Evolutionary conservation across 345 rosid genomes (phyloP).

Genomic region (Eucalyptus coolabah): DNA sequence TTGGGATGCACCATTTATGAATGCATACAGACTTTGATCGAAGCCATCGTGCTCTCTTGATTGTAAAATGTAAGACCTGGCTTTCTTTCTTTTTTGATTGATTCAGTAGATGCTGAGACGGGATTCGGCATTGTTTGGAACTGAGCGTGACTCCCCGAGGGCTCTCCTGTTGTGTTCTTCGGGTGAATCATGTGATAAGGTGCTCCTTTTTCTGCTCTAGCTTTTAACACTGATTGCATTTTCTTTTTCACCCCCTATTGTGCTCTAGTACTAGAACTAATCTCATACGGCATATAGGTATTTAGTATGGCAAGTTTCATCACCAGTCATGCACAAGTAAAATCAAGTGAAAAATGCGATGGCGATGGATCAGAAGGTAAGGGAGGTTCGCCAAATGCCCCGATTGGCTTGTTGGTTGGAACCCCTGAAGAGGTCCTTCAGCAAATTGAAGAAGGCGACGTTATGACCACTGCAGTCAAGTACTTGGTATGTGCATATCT

Average conservation of each 20-base stretch:
- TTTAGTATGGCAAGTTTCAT: conserved; percentile 72
- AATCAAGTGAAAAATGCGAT: conserved; percentile 59
- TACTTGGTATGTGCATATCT: conserved; percentile 30
- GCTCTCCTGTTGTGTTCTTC: conserved; percentile 84
- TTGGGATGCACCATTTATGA: neutral
- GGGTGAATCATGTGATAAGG: conserved; percentile 85
- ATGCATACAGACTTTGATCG: neutral
- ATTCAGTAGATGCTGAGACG: conserved; percentile 50
- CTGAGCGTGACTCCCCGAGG: conserved; percentile 70
- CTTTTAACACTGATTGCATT: neutral
- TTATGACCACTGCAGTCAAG: conserved; percentile 71
- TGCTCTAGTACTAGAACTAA: neutral
- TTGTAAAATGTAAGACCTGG: neutral
- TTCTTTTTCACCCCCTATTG: neutral
- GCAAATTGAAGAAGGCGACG: conserved; percentile 75
- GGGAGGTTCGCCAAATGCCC: conserved; percentile 50
- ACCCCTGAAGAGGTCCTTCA: conserved; percentile 91
- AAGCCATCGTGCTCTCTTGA: neutral
- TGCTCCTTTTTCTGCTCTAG: neutral
- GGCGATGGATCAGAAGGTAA: conserved; percentile 58
- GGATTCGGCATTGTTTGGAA: conserved; percentile 58
- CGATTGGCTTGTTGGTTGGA: conserved; percentile 85
- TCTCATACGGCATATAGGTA: conserved; percentile 30
- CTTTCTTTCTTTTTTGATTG: neutral
- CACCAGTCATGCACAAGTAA: conserved; percentile 64